Percentiles rank a stretch among this genome's conserved stretches.
Conservation (phyloP, 1,284 basidiomycete genomes). For the Sanghuangporus sanghuang region DNA sequence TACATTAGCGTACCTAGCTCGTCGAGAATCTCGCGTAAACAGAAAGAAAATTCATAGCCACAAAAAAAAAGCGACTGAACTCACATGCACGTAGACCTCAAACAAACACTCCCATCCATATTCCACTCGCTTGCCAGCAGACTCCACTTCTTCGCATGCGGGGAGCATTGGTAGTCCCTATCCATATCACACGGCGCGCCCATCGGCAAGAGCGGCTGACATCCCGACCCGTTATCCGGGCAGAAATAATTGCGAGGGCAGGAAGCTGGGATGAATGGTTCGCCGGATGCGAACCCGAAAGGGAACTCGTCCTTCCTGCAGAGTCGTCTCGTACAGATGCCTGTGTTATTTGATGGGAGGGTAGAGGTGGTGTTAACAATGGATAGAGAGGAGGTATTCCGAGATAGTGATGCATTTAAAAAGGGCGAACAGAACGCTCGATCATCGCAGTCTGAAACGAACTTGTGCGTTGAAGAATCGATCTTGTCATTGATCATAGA, state of each 20-base stretch:
- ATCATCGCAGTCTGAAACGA: slow-evolving; percentile 60
- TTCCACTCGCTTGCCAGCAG: slow-evolving; percentile 38
- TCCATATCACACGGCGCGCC: slow-evolving; percentile 62
- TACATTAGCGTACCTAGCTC: slow-evolving; percentile 51
- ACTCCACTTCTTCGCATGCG: slow-evolving; percentile 36
- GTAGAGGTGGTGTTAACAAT: not conserved
- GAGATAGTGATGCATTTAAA: not conserved
- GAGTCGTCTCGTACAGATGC: slow-evolving; percentile 39
- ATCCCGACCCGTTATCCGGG: slow-evolving; percentile 67
- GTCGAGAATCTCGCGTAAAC: not conserved
- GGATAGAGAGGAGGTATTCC: not conserved
- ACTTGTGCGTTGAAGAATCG: slow-evolving; percentile 53
- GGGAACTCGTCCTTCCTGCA: slow-evolving; percentile 67
- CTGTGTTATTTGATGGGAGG: slow-evolving; percentile 14
- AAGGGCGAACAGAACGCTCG: slow-evolving; percentile 51
- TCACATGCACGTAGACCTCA: slow-evolving; percentile 58
- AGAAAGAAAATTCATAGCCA: too few species aligned
- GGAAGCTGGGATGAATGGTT: slow-evolving; percentile 44
- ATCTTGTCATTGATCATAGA: slow-evolving; percentile 56
- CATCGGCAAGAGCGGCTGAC: slow-evolving; percentile 38
- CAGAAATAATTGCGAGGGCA: slow-evolving; percentile 57
- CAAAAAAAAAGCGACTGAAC: slow-evolving; percentile 25
- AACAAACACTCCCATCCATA: slow-evolving; percentile 55
- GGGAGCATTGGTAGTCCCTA: slow-evolving; percentile 64
- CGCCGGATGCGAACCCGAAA: slow-evolving; percentile 42